A percentile compares a stretch with the other conserved stretches of the same genome.
Conservation (phyloP, 345 rosid species). For the Camelina sativa region DNA sequence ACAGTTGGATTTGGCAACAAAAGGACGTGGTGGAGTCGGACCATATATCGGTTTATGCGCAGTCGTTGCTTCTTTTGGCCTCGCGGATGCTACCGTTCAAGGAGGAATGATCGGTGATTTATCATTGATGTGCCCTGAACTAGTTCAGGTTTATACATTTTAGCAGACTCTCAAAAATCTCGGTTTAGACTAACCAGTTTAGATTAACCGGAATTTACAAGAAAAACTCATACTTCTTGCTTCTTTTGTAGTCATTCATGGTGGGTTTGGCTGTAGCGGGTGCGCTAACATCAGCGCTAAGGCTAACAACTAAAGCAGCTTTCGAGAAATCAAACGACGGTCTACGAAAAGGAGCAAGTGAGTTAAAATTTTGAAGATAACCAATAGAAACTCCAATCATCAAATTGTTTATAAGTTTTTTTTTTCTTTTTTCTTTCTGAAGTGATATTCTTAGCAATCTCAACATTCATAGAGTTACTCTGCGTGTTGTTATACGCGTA, state of each 20-base stretch:
- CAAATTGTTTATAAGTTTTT: not conserved
- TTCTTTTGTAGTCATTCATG: constrained; percentile 66
- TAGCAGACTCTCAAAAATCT: constrained; percentile 1
- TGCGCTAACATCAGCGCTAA: constrained; percentile 73
- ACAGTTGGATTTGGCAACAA: constrained; percentile 79
- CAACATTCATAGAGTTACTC: constrained; percentile 64
- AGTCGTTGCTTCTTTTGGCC: constrained; percentile 69
- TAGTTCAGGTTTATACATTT: constrained; percentile 65
- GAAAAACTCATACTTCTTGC: not conserved
- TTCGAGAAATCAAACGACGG: constrained; percentile 69
- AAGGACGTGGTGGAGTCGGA: constrained; percentile 78
- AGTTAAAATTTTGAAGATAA: constrained; percentile 26
- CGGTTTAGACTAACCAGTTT: not conserved
- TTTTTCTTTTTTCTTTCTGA: constrained; percentile 26
- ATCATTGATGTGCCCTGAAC: constrained; percentile 85
- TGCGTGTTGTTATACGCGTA: constrained; percentile 70
- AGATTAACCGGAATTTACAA: not conserved
- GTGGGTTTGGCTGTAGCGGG: constrained; percentile 95
- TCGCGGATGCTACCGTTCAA: constrained; percentile 92
- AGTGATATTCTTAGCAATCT: constrained; percentile 84
- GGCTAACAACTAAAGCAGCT: constrained; percentile 77
- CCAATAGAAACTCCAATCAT: not conserved
- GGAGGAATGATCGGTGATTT: constrained; percentile 96
- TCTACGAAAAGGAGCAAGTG: constrained; percentile 81
- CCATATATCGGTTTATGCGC: constrained; percentile 72